phyloP scores from a whole-genome alignment of 2,329 filamentous ascomycete species.

The Verticillium isaacii region DNA sequence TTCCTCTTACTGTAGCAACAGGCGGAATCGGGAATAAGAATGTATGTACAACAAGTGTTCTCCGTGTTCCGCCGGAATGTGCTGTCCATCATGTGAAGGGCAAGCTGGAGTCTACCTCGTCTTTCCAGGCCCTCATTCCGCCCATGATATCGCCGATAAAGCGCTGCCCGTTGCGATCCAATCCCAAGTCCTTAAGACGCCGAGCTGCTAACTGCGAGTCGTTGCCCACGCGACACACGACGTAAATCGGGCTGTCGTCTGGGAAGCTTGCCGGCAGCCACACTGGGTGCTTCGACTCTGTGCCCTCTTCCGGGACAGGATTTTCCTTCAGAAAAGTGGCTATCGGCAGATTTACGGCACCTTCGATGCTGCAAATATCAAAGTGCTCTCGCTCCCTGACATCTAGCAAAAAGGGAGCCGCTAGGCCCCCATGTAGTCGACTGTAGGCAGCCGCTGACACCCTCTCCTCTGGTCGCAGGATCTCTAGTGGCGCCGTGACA shows the following conservation, averaged over 20 bases:
- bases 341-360: constrained; percentile 66
- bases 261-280: constrained; percentile 35
- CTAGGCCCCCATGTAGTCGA: constrained; percentile 3
- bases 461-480: constrained; percentile 61
- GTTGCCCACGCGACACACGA: constrained; percentile 72
- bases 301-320: constrained; percentile 8
- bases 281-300: constrained; percentile 13
- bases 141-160: constrained; percentile 68
- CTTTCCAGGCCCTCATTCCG: constrained; percentile 69
- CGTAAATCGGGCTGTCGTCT: constrained; percentile 54
- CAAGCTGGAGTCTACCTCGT: constrained; percentile 55
- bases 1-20: constrained; percentile 8
- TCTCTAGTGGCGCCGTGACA: constrained; percentile 43
- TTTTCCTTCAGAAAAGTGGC: constrained; percentile 52
- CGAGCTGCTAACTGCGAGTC: constrained; percentile 69
- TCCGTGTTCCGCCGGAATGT: constrained; percentile 2
- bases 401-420: constrained; percentile 63
- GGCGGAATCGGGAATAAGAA: constrained; percentile 6
- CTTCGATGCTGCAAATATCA: constrained; percentile 69
- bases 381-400: constrained; percentile 83
- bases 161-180: constrained; percentile 45
- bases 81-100: constrained; percentile 40
- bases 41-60: constrained; percentile 18
- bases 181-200: constrained; percentile 58
- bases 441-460: constrained; percentile 62